Evolutionary conservation across 2,329 filamentous ascomycete genomes (phyloP).

Genomic region (Keithomyces neogunnii): DNA sequence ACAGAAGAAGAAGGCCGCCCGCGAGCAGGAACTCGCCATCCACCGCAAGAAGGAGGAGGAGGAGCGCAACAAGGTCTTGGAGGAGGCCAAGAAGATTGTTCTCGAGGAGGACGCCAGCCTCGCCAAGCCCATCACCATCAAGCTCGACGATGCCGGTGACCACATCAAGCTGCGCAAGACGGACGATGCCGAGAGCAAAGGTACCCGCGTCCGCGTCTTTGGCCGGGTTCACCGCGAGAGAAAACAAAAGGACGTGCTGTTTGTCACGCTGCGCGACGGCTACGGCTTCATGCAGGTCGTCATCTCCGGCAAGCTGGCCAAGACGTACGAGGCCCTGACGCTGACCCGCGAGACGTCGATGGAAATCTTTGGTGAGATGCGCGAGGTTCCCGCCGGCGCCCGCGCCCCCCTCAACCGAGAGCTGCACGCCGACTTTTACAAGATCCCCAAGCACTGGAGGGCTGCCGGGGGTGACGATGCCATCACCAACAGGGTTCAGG

Average conservation of each 20-base stretch:
- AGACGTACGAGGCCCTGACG: constrained; percentile 85
- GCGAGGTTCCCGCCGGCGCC: constrained; percentile 67
- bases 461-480: constrained; percentile 83
- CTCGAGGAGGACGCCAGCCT: constrained; percentile 62
- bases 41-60: constrained; percentile 13
- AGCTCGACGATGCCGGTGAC: constrained; percentile 26
- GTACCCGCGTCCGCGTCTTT: constrained; percentile 68
- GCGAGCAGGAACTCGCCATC: constrained; percentile 12
- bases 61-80: constrained; percentile 34
- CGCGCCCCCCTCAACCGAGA: constrained; percentile 79
- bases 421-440: constrained; percentile 83
- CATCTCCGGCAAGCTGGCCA: constrained; percentile 68
- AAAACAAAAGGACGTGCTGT: constrained; percentile 75
- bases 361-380: constrained; percentile 75
- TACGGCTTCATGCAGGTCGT: constrained; percentile 35
- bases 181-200: constrained; percentile 42
- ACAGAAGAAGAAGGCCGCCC: constrained; percentile 14
- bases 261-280: constrained; percentile 79
- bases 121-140: constrained; percentile 69
- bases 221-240: constrained; percentile 77
- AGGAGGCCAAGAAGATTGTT: constrained; percentile 70
- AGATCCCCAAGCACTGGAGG: constrained; percentile 55
- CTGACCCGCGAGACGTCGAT: constrained; percentile 84
- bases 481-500: constrained; percentile 68
- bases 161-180: constrained; percentile 22